Evolutionary conservation across 1,139 yeast species (phyloP).

Genomic region (Tardiomyces digboiensis): DNA sequence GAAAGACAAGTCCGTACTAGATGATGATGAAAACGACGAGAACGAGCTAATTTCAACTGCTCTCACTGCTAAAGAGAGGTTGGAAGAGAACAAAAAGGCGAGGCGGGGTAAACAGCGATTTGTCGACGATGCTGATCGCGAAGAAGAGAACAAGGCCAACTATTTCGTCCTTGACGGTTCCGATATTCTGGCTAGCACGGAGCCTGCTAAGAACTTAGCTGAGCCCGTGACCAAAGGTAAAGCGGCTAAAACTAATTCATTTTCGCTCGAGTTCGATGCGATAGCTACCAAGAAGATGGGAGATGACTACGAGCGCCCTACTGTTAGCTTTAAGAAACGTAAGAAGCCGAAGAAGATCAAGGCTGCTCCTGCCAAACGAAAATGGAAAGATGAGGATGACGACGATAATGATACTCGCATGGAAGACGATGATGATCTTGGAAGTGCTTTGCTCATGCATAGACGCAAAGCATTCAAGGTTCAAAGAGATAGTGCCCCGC

Average conservation of each 20-base stretch:
- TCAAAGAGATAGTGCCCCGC: not conserved
- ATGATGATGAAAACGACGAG: slow-evolving; percentile 40
- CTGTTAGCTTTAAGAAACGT: slow-evolving; percentile 41
- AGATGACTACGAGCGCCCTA: slow-evolving; percentile 19
- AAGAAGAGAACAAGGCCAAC: slow-evolving; percentile 17
- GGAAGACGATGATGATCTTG: slow-evolving; percentile 21
- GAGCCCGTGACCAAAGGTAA: slow-evolving; percentile 4
- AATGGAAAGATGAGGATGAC: not conserved
- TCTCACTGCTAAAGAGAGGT: slow-evolving; percentile 27
- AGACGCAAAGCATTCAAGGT: slow-evolving; percentile 22
- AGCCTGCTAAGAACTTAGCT: not conserved
- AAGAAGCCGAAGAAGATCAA: slow-evolving; percentile 23
- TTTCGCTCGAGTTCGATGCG: slow-evolving; percentile 15
- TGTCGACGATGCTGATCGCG: slow-evolving; percentile 20
- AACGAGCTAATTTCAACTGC: slow-evolving; percentile 39
- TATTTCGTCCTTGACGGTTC: slow-evolving; percentile 20
- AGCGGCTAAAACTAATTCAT: not conserved
- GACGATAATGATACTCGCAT: not conserved
- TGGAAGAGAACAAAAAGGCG: slow-evolving; percentile 24
- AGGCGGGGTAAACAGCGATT: slow-evolving; percentile 17
- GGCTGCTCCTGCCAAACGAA: not conserved
- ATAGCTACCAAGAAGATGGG: too few species aligned
- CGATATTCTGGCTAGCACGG: not conserved
- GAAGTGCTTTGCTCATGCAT: slow-evolving; percentile 30
- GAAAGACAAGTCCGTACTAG: slow-evolving; percentile 47